Base-by-base conservation (phyloP, 139 green algal species). In the Chlamydomonas asymmetrica region DNA sequence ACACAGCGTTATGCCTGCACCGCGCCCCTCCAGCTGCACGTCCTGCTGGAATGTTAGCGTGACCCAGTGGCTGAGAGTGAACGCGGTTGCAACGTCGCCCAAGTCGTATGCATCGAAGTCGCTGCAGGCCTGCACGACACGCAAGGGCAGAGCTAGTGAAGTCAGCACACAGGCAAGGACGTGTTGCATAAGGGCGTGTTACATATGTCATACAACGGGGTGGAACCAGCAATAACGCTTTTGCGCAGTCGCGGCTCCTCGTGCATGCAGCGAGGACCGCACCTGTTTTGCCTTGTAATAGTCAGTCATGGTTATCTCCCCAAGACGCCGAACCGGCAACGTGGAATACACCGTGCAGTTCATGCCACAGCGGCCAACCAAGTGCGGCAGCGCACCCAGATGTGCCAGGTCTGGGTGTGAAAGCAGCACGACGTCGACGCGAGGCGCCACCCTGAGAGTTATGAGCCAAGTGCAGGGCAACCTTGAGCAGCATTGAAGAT, bases 231-330 rank as follows among this genome's bases (percentile, higher is more conserved):
- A 64, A 64, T 37, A n/a, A n/a, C n/a, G n/a, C n/a, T n/a, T n/a
- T n/a, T n/a, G n/a, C n/a, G n/a, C n/a, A n/a, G n/a, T n/a, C n/a
- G n/a, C n/a, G n/a, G n/a, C n/a, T n/a, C n/a, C n/a, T n/a, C n/a
- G n/a, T n/a, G n/a, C n/a, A n/a, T n/a, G n/a, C n/a, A n/a, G n/a
- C n/a, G n/a, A n/a, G n/a, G n/a, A n/a, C n/a, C 79, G 39, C 63
- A 88, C 90, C 62, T 91, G 79, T 39, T 80, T 76, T 9, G 75
- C 68, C 22, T 92, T 69, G 69, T 78, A 90, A 2, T 83, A 69
- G 60, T 98, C 94, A 34, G 94, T 95, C 83, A 96, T 81, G 69
- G 90, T 88, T 88, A 98, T 91, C 63, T 92, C 83, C 0, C 92
- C 95, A 90, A 98, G 94, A 57, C 89, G 90, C 31, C 90, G 83